Percentiles rank a stretch among this genome's conserved stretches.
Conservation (phyloP, 139 green algal species). For the Chlamydomonas asymmetrica region DNA sequence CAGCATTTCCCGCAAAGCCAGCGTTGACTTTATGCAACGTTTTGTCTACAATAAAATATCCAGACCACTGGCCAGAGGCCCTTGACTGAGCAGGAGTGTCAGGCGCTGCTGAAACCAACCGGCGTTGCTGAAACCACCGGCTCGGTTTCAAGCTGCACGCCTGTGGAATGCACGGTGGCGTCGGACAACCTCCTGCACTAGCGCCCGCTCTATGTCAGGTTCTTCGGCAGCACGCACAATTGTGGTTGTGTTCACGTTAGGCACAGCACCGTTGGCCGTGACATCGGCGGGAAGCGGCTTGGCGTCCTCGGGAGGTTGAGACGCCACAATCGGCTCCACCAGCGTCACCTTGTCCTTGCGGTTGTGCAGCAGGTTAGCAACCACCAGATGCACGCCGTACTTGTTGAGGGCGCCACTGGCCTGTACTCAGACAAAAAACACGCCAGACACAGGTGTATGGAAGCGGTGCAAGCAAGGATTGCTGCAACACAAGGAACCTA, state of each 20-base stretch:
- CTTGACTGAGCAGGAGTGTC: no score
- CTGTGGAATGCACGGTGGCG: conserved; percentile 39
- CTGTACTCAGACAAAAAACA: conserved; percentile 30
- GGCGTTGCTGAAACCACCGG: no score
- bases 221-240: conserved; percentile 30
- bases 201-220: conserved; percentile 42
- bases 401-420: conserved; percentile 57
- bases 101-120: no score
- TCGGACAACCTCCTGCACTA: conserved; percentile 46
- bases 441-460: neutral
- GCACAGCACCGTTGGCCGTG: neutral
- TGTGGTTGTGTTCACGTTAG: no score
- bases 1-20: no score
- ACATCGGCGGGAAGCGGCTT: neutral
- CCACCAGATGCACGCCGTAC: conserved; percentile 89
- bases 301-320: neutral
- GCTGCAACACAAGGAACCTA: neutral
- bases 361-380: conserved; percentile 93
- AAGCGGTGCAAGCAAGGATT: neutral
- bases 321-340: conserved; percentile 27
- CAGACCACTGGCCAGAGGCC: no score
- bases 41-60: no score
- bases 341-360: conserved; percentile 81
- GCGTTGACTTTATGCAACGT: no score
- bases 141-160: neutral